phyloP scores from a whole-genome alignment of 139 green algal genomes.

The Pseudopediastrum boryanum region DNA sequence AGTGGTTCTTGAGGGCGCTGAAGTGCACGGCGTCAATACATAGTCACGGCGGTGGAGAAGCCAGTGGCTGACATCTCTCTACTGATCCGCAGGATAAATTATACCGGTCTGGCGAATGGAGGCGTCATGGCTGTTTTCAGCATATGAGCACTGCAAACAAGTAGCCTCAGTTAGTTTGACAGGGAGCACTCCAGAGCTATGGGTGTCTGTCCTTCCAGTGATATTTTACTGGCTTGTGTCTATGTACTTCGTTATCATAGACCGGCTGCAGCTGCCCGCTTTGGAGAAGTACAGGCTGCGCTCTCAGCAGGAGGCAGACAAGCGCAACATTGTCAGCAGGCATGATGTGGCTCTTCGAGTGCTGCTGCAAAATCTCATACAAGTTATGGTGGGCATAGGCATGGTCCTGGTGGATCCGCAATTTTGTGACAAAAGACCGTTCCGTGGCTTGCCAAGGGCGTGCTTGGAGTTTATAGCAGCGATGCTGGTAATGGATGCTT shows the following conservation, averaged over 20 bases:
- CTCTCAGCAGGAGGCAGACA: slow-evolving; percentile 6
- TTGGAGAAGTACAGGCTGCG: slow-evolving; percentile 28
- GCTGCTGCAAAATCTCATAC: slow-evolving; percentile 69
- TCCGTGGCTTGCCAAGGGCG: slow-evolving; percentile 13
- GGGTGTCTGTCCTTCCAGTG: slow-evolving; percentile 44
- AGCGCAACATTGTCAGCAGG: slow-evolving; percentile 33
- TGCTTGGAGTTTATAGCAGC: slow-evolving; percentile 51
- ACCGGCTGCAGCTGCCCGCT: slow-evolving; percentile 43
- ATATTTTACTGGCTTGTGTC: slow-evolving; percentile 65
- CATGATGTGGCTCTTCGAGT: slow-evolving; percentile 60
- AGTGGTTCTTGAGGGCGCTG: too few relatives aligned
- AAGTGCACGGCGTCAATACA: too few relatives aligned
- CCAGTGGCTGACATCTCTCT: too few relatives aligned
- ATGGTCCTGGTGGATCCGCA: slow-evolving; percentile 48
- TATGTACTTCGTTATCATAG: slow-evolving; percentile 59
- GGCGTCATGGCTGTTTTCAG: too few relatives aligned
- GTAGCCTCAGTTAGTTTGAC: slow-evolving; percentile 22
- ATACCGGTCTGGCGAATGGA: too few relatives aligned
- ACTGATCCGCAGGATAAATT: too few relatives aligned
- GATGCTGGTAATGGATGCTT: slow-evolving; percentile 77
- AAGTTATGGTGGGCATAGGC: slow-evolving; percentile 38
- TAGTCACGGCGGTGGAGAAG: too few relatives aligned
- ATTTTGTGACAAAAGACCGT: slow-evolving; percentile 36
- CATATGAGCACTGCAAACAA: slow-evolving; percentile 17
- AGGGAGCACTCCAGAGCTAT: slow-evolving; percentile 35